These are phyloP conservation scores for Fusarium algeriense DNA, from an alignment of 2,329 filamentous ascomycete species.

Conservation along the genomic window DNA sequence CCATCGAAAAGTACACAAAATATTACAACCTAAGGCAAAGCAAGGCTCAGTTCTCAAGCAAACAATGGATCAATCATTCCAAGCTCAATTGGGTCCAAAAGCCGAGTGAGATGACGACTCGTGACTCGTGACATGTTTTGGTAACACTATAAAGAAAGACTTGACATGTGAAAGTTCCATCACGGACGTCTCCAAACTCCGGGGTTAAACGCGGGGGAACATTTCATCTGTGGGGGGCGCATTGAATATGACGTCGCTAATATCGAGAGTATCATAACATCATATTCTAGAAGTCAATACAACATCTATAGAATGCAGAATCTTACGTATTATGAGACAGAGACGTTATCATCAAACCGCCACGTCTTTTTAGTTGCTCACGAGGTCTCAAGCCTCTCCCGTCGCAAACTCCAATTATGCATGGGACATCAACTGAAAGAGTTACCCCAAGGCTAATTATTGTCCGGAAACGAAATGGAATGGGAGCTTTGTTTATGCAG, in stretches of 20 bases:
- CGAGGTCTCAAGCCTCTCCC: conserved; percentile 21
- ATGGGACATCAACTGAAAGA: conserved; percentile 3
- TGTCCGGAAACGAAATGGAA: conserved; percentile 16
- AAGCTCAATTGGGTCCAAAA: conserved; percentile 32
- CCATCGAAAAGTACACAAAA: not conserved
- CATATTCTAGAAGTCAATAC: not conserved
- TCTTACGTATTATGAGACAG: not conserved
- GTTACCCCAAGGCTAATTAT: not conserved
- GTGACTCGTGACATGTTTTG: conserved; percentile 42
- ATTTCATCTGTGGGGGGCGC: conserved; percentile 8
- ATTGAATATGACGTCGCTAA: conserved; percentile 32
- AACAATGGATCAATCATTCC: conserved; percentile 10
- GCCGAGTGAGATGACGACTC: conserved; percentile 42
- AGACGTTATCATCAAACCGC: not conserved
- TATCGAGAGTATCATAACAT: not conserved
- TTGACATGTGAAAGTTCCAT: conserved; percentile 49
- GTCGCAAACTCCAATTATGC: conserved; percentile 1
- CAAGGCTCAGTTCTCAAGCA: conserved; percentile 2
- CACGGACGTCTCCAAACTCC: conserved; percentile 3
- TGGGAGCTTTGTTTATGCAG: conserved; percentile 23
- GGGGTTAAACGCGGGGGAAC: conserved; percentile 30
- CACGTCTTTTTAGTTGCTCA: conserved; percentile 3
- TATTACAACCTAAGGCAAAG: not conserved
- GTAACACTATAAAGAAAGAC: not conserved
- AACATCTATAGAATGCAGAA: not conserved